Evolutionary conservation across 202 grass and related monocot genomes (phyloP).

Genomic region (Hordeum pubiflorum): DNA sequence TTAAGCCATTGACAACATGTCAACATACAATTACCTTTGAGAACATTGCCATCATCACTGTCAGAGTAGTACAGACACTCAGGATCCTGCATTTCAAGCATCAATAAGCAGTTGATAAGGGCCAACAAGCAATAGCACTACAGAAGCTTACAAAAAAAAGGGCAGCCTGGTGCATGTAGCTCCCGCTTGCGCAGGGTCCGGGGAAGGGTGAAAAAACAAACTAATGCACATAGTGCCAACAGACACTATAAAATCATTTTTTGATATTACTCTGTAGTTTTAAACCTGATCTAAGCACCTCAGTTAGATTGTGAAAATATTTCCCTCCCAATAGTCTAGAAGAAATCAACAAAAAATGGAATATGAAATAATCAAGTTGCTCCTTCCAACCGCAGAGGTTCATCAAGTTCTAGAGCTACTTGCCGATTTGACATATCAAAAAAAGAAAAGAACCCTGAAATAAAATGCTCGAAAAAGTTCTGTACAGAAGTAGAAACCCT

Average conservation of each 20-base stretch:
- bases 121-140: neutral
- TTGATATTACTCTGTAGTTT: neutral
- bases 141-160: neutral
- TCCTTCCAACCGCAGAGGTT: neutral
- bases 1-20: neutral
- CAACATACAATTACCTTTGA: conserved; percentile 37
- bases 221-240: neutral
- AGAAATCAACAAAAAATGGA: neutral
- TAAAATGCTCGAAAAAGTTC: neutral
- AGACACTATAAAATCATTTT: neutral
- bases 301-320: neutral
- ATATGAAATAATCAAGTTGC: neutral
- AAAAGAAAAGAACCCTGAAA: neutral
- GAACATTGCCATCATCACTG: conserved; percentile 31
- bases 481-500: neutral
- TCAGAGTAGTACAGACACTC: conserved; percentile 83
- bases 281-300: neutral
- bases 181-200: too few relatives aligned
- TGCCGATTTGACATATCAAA: neutral
- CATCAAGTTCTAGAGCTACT: neutral
- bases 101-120: neutral
- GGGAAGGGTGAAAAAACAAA: neutral
- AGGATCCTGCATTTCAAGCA: conserved; percentile 48
- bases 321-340: neutral
- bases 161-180: too few relatives aligned